Evolutionary conservation across 169 alveolate species (phyloP), one percentile per base, ranked within the genome.

Genomic region (Eimeria sp.): DNA sequence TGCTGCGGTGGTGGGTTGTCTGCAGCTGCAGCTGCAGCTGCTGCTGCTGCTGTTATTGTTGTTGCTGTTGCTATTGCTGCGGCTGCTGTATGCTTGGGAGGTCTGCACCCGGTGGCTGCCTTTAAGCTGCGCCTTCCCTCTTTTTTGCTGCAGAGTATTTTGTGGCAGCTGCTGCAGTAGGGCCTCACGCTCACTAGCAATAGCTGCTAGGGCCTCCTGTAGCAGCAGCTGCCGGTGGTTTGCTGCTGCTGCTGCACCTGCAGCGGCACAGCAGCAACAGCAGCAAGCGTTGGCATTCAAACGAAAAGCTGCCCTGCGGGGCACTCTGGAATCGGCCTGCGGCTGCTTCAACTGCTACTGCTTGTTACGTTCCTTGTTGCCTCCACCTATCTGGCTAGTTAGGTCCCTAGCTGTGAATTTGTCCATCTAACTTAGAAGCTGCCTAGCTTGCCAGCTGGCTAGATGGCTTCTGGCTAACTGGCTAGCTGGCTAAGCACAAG

Each of bases 161-260:
- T 54, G 61, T 54, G 61, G 61, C 61, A 54, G 61, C 61, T 54
- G 61, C 61, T 75, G 86, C 86, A 78, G 49, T 14, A 78, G 65
- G 70, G 58, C 61, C 49, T 43, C 67, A 9, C 89, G 89, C 65
- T 43, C 89, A 4, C 14, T 43, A 43, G 89, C 67, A 78, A 78
- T 78, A 10, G 89, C 89, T 43, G 89, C 89, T 9, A 78, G 89
- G 49, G 89, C 65, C 13, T 45, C 89, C 65, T 49, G 61, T 43
- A 78, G 70, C 89, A 47, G 67, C 65, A 75, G 61, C 61, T 54
- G 61, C 61, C 2, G 61, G 20, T 14, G 61, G 61, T 7, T 14
- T 54, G 61, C 61, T 54, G 61, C 61, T 54, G 61, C 61, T 54
- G 61, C 61, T 78, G 89, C 89, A 78, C 67, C 89, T 78, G 65